phyloP scores from a whole-genome alignment of 2,329 filamentous ascomycete species.

The Davidsoniella eucalypti region DNA sequence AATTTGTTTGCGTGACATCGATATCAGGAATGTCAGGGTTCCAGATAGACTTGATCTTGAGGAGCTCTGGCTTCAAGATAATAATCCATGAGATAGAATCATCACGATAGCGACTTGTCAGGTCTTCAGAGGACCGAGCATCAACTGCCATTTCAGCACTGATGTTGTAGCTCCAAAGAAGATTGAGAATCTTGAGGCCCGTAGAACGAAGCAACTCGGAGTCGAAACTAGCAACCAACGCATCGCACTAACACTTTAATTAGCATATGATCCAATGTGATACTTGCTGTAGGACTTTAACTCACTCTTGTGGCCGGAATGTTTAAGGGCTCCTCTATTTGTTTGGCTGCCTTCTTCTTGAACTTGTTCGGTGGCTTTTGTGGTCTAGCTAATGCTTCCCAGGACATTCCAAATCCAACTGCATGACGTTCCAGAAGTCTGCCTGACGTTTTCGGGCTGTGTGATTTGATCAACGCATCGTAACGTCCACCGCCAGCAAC shows the following conservation, averaged over 20 bases:
- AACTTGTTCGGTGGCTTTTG: conserved; percentile 40
- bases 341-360: conserved; percentile 50
- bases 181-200: conserved; percentile 61
- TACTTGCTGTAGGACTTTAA: conserved; percentile 9
- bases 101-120: conserved; percentile 59
- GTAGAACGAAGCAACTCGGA: conserved; percentile 54
- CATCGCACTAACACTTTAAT: conserved; percentile 49
- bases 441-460: conserved; percentile 51
- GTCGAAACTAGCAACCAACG: conserved; percentile 80
- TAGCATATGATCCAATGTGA: background rate
- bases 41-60: conserved; percentile 66
- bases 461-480: conserved; percentile 73
- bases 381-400: conserved; percentile 63
- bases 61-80: conserved; percentile 63
- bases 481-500: conserved; percentile 91
- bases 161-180: conserved; percentile 69
- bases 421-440: conserved; percentile 55
- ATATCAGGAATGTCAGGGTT: conserved; percentile 59
- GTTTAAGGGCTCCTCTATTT: conserved; percentile 41
- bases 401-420: conserved; percentile 81
- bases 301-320: conserved; percentile 39
- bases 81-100: conserved; percentile 75
- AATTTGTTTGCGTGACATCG: conserved; percentile 43
- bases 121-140: conserved; percentile 60
- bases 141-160: conserved; percentile 78